Percentiles rank a stretch among this genome's conserved stretches.
Evolutionary conservation across 805 yeast genomes (phyloP).

Genomic region (Monosporozyma siamensis): DNA sequence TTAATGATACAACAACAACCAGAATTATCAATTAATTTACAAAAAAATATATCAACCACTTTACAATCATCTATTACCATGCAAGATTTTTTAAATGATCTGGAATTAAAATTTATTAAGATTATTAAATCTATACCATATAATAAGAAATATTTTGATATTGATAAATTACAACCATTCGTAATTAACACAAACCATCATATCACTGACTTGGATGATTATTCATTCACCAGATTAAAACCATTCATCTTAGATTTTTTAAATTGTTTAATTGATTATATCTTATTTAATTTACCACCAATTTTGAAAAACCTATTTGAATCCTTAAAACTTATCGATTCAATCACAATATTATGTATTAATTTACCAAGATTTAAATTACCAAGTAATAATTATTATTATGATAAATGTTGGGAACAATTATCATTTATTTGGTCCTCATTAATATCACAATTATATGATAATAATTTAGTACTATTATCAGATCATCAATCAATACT

Average conservation of each 20-base stretch:
- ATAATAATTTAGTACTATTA: too few species aligned
- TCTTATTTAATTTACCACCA: conserved; percentile 28
- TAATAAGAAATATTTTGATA: conserved; percentile 14
- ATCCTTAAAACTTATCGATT: conserved; percentile 23
- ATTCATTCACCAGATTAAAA: conserved; percentile 30
- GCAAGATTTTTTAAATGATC: conserved; percentile 16
- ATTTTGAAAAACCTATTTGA: conserved; percentile 20
- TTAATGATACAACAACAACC: conserved; percentile 16
- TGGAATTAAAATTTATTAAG: conserved; percentile 18
- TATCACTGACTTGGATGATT: conserved; percentile 22
- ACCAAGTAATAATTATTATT: conserved; percentile 30
- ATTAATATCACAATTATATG: conserved; percentile 14
- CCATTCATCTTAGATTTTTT: conserved; percentile 25
- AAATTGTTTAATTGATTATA: conserved; percentile 28
- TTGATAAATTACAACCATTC: neutral
- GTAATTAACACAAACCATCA: neutral
- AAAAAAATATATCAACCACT: too few species aligned
- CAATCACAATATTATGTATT: conserved; percentile 23
- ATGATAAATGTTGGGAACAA: conserved; percentile 30
- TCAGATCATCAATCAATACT: conserved; percentile 10
- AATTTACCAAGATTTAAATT: conserved; percentile 26
- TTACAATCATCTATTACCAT: too few species aligned
- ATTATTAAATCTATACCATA: conserved; percentile 25
- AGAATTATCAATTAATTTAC: conserved; percentile 13
- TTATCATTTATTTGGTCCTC: conserved; percentile 27